Evolutionary conservation across 1,139 yeast species (phyloP).

Genomic region (Lodderomyces theae): DNA sequence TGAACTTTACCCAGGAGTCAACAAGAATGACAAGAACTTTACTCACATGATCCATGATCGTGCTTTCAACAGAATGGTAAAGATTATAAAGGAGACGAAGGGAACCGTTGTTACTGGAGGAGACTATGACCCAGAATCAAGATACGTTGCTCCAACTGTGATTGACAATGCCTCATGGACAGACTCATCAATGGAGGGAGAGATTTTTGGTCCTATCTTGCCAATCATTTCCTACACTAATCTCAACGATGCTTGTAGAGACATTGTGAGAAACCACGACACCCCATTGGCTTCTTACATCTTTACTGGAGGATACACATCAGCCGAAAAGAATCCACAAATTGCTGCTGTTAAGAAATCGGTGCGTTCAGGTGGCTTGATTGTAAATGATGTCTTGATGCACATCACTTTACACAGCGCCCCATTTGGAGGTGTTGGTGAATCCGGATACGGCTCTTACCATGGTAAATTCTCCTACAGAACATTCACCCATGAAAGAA

Average conservation of each 20-base stretch:
- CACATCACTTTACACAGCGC: constrained; percentile 66
- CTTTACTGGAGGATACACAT: constrained; percentile 50
- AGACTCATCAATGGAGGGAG: constrained; percentile 72
- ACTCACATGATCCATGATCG: constrained; percentile 64
- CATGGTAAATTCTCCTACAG: constrained; percentile 75
- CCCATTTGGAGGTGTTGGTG: constrained; percentile 92
- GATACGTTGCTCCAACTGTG: constrained; percentile 72
- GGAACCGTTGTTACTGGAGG: constrained; percentile 66
- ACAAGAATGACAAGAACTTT: constrained; percentile 34
- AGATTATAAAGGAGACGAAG: constrained; percentile 47
- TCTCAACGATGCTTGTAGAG: constrained; percentile 45
- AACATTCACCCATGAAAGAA: constrained; percentile 73
- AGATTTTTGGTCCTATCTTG: constrained; percentile 81
- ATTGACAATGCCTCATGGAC: constrained; percentile 57
- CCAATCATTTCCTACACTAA: constrained; percentile 63
- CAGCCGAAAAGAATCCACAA: constrained; percentile 41
- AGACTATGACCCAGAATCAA: constrained; percentile 37
- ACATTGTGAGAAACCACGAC: constrained; percentile 45
- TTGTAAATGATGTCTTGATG: constrained; percentile 68
- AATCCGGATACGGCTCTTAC: constrained; percentile 75
- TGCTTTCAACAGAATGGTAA: constrained; percentile 51
- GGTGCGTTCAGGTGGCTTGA: constrained; percentile 71
- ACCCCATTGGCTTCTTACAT: constrained; percentile 83
- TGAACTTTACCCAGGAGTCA: constrained; percentile 30
- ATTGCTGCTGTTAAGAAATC: constrained; percentile 47